Evolutionary conservation across 441 rosid species (phyloP), one percentile per base, ranked within the genome.

Genomic region (Macaranga tanarius): DNA sequence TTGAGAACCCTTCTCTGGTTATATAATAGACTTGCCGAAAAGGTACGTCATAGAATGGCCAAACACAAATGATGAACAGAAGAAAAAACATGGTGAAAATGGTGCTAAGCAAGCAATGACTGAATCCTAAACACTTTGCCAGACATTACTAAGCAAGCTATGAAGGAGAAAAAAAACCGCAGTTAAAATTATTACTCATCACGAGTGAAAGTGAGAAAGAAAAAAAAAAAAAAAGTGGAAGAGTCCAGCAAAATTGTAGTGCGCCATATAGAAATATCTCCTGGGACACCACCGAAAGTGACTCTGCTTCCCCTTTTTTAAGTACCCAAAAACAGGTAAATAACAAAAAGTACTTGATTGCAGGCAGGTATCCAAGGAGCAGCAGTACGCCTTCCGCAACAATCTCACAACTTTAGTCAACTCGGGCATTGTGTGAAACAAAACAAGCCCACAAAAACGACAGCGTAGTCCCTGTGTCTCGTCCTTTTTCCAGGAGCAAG

Each of bases 261-360:
- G 55, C 38, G 56, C 34, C 3, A 22, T 59, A 7, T 7, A 47
- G 65, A 26, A 70, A 57, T 16, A 40, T 42, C 23, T 69, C 44
- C 25, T 23, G 51, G 64, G 64, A 17, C 73, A 47, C 65, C 57
- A 7, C n/a, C 48, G 58, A 28, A 28, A 59, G 56, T 58, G 34
- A 60, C 48, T 17, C 48, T 47, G 58, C 15, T 59, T 20, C 28
- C 56, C 28, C 67, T 34, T n/a, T 34, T n/a, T 59, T 17, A 17
- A 17, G 10, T 42, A 44, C 1, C 22, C 56, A 26, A 0, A 70
- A 31, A 59, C 5, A 7, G 44, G 16, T 11, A 45, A 19, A 19
- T 11, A 48, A 48, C 17, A 3, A 48, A 15, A 3, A 48, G 15
- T 5, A 25, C 51, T 58, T 58, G 38, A 45, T 58, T 17, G 10